Evolutionary conservation across 345 rosid species (phyloP).

Genomic region (Draba incana): DNA sequence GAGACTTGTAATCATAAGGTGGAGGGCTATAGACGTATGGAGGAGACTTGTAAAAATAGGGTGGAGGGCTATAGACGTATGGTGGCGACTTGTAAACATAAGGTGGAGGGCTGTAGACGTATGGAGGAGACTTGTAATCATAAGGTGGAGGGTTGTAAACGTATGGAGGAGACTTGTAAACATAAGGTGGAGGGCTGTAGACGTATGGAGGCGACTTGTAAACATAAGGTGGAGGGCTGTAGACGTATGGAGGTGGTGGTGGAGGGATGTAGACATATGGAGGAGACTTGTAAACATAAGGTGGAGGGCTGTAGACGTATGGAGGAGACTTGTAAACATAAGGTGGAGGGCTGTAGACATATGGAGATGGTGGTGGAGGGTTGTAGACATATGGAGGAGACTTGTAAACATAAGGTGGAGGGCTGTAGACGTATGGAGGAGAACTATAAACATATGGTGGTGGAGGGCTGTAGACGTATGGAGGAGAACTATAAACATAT

Average conservation of each 20-base stretch:
- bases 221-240: background rate
- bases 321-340: background rate
- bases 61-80: background rate
- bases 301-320: background rate
- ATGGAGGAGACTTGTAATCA: background rate
- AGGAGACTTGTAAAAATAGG: background rate
- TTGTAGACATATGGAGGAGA: background rate
- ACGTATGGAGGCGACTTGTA: background rate
- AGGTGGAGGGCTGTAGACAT: background rate
- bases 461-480: background rate
- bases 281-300: background rate
- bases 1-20: background rate
- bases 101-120: background rate
- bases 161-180: background rate
- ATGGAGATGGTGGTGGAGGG: background rate
- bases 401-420: background rate
- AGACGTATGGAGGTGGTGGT: background rate
- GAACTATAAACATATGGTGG: background rate
- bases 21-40: background rate
- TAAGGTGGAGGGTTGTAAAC: background rate
- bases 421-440: background rate
- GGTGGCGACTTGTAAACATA: background rate
- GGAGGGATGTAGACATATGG: background rate
- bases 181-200: background rate
- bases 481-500: slow-evolving; percentile 1